Evolutionary conservation across 176 grass and related monocot species (phyloP), one percentile per base, ranked within the genome.

Genomic region (Oryza glaberrima): DNA sequence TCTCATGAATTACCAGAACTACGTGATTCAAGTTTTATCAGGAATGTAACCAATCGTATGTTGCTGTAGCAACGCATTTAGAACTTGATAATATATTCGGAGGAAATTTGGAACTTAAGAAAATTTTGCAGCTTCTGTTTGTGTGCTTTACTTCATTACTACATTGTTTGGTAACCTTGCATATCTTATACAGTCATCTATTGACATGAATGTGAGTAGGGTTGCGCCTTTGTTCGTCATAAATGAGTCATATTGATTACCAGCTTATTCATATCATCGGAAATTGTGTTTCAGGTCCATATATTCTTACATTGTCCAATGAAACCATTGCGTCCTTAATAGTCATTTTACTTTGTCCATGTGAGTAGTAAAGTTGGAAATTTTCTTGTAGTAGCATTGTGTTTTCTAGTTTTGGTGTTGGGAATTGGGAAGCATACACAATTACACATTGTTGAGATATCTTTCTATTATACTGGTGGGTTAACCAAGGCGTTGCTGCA

Each of bases 191-290:
- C 3, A n/a, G 14, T 65, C 30, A 83, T 51, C 54, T 88, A 4
- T 88, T 65, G 86, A 71, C 14, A 67, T 81, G 63, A 65, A 83
- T 41, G 17, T 44, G 75, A 25, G 9, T 10, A 15, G 82, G 14
- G 13, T 75, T 69, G 6, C 69, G 11, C 30, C 23, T 61, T 26
- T 70, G 47, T 81, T 7, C 51, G 13, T 69, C 13, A 19, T 61
- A 61, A 10, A 64, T 73, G 23, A 73, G 26, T 30, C 23, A 54
- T 60, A 46, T 35, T 88, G 61, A 79, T 80, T 84, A 10, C 70
- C 16, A 75, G 64, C n/a, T 69, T 61, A 38, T 58, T 13, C 67
- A 74, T 35, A 73, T 79, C 25, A 68, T 79, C n/a, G 45, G 16
- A 47, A 54, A 68, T 20, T 69, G 35, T 13, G 12, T 84, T 79